A percentile compares a stretch with the other conserved stretches of the same genome.
Evolutionary conservation across 164 flowering plant genomes (phyloP).

Genomic region (Buxus sempervirens): DNA sequence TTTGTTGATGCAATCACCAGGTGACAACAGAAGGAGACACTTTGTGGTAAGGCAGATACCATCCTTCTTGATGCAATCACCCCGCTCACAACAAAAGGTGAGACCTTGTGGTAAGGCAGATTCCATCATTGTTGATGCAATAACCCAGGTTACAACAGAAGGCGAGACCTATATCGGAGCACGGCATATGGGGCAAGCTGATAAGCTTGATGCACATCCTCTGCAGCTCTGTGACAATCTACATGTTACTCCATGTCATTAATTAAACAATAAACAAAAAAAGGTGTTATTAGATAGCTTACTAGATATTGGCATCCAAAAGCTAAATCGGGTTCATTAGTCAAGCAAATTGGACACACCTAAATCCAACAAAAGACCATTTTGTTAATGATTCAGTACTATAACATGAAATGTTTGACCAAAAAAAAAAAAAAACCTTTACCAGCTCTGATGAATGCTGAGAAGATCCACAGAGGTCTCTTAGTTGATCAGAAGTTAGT

Average conservation of each 20-base stretch:
- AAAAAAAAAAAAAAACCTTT: background rate
- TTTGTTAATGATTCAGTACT: background rate
- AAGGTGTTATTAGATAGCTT: constrained; percentile 5
- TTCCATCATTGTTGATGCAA: background rate
- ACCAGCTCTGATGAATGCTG: constrained; percentile 36
- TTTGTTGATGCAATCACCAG: no score
- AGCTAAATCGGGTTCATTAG: constrained; percentile 51
- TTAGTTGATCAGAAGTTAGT: constrained; percentile 18
- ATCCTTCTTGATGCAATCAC: no score
- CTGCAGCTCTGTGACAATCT: constrained; percentile 18
- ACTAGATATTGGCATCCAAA: constrained; percentile 67
- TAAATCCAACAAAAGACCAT: background rate
- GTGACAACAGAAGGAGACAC: no score
- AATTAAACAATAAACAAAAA: no score
- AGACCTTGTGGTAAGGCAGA: no score
- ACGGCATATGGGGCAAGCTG: constrained; percentile 19
- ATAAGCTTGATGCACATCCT: constrained; percentile 18
- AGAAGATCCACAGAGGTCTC: constrained; percentile 16
- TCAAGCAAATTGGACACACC: constrained; percentile 55
- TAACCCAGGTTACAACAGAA: constrained; percentile 14
- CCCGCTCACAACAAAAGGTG: constrained; percentile 17
- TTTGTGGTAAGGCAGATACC: no score
- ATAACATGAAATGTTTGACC: background rate
- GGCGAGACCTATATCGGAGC: constrained; percentile 14
- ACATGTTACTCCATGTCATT: no score